Conservation (phyloP, 768 basidiomycete genomes). For the Strobilomyces dryophilus region DNA sequence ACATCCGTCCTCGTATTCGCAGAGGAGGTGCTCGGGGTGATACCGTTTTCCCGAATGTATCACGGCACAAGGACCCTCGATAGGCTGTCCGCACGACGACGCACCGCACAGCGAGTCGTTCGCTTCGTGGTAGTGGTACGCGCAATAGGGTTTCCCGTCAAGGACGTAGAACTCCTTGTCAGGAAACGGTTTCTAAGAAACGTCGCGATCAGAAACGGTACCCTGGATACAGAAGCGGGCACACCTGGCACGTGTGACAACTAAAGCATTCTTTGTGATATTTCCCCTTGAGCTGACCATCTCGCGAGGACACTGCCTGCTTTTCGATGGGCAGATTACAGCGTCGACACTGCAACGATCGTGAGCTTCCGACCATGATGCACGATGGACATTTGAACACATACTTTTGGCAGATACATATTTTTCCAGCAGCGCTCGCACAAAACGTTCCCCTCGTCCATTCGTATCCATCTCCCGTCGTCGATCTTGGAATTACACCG, state of each 20-base stretch:
- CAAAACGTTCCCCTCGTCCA: conserved; percentile 70
- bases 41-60: conserved; percentile 77
- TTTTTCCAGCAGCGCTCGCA: conserved; percentile 95
- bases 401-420: conserved; percentile 89
- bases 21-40: conserved; percentile 86
- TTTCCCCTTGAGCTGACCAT: conserved; percentile 94
- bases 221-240: conserved; percentile 17
- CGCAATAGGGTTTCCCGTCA: conserved; percentile 87
- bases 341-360: conserved; percentile 59
- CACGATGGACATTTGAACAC: conserved; percentile 12
- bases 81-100: conserved; percentile 74
- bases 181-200: conserved; percentile 74
- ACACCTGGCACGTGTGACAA: conserved; percentile 75
- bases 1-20: conserved; percentile 62
- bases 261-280: conserved; percentile 92
- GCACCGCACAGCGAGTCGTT: conserved; percentile 88
- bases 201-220: conserved; percentile 1
- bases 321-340: conserved; percentile 87
- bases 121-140: conserved; percentile 89
- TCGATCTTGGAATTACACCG: conserved; percentile 68
- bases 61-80: conserved; percentile 91
- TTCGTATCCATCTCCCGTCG: conserved; percentile 78
- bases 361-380: background rate
- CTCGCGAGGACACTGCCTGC: conserved; percentile 84
- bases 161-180: conserved; percentile 90